Percentiles rank a stretch among this genome's conserved stretches.
Evolutionary conservation across 2,329 filamentous ascomycete genomes (phyloP).

Genomic region (Cytospora leucostoma): DNA sequence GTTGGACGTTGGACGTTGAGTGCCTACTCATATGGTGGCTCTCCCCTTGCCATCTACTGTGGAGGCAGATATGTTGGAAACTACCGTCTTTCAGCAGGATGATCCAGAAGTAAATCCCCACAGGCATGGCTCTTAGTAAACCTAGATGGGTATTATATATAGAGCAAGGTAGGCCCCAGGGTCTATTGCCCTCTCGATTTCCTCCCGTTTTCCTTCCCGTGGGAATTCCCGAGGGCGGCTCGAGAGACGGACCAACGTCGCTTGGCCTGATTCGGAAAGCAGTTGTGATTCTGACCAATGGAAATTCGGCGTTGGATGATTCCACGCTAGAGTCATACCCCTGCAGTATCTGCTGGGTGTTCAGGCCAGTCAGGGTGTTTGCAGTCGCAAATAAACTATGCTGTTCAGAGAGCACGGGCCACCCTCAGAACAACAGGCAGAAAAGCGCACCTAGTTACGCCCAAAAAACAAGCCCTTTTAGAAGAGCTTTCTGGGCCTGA

Average conservation of each 20-base stretch:
- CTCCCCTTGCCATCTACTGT: neutral
- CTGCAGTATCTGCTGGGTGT: neutral
- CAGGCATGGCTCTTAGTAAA: neutral
- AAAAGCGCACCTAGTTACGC: conserved; percentile 1
- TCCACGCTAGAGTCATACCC: neutral
- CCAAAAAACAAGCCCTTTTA: conserved; percentile 1
- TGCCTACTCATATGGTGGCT: no score
- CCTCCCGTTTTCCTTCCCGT: no score
- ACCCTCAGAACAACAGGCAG: neutral
- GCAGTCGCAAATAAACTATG: neutral
- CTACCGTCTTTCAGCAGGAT: neutral
- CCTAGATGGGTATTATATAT: neutral
- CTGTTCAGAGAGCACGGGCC: neutral
- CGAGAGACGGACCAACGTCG: neutral
- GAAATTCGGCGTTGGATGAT: neutral
- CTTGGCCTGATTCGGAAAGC: neutral
- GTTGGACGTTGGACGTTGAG: no score
- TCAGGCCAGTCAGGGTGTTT: no score
- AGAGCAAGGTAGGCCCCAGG: neutral
- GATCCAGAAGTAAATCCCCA: neutral
- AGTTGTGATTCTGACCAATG: neutral
- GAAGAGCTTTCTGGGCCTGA: conserved; percentile 6
- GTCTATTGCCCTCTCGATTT: neutral
- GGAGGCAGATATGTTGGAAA: neutral
- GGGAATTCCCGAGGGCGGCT: no score